A percentile compares a stretch with the other conserved stretches of the same genome.
Conservation (phyloP, 2,329 filamentous ascomycete species). For the Talaromyces sp. region DNA sequence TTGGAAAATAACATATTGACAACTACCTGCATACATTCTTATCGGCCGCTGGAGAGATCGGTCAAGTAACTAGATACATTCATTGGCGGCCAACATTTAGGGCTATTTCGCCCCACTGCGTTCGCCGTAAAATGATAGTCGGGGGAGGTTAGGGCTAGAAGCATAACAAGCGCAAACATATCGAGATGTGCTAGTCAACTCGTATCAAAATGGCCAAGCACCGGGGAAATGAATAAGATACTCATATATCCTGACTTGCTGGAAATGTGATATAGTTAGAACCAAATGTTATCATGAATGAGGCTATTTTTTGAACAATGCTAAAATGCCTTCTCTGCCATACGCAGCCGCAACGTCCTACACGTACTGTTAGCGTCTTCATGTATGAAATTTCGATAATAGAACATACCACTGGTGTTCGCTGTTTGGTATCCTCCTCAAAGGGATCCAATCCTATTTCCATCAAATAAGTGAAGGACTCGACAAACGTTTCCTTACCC, state of each 20-base stretch:
- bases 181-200: not conserved
- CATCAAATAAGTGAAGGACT: not conserved
- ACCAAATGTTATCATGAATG: not conserved
- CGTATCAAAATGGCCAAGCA: not conserved
- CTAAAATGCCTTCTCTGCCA: slow-evolving; percentile 1
- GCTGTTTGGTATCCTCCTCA: slow-evolving; percentile 22
- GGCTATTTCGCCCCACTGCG: not conserved
- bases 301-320: not conserved
- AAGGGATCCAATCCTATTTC: slow-evolving; percentile 22
- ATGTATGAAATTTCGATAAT: not conserved
- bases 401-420: slow-evolving; percentile 15
- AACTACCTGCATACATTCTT: not conserved
- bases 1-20: not conserved
- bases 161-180: not conserved
- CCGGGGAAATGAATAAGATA: not conserved
- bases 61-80: not conserved
- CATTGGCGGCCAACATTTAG: not conserved
- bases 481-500: not conserved
- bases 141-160: not conserved
- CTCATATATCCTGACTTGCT: not conserved
- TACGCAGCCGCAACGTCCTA: slow-evolving; percentile 10
- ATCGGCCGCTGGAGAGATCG: not conserved
- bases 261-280: not conserved
- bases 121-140: not conserved
- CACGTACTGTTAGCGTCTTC: not conserved